Evolutionary conservation across 495 filamentous ascomycete genomes (phyloP), one percentile per base, ranked within the genome.

Genomic region (Tuber melanosporum): DNA sequence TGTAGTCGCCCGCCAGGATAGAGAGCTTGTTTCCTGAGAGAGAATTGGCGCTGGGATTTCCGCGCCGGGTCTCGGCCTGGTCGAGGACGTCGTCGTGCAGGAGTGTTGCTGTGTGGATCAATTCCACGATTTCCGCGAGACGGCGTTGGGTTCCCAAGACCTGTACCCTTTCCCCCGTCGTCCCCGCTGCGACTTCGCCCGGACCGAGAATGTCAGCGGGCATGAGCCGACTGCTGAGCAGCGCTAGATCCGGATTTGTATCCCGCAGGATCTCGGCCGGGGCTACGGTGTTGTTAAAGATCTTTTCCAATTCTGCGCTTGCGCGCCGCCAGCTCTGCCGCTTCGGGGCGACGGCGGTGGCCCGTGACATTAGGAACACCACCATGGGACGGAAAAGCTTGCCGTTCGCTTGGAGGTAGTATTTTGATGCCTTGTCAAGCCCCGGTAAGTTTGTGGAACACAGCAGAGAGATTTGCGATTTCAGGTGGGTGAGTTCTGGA

Each of bases 21-120:
- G 96, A 95, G 93, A 98, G 97, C 86, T 99, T 99, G 86, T 99
- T 99, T 72, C 95, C 95, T 78, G 97, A 98, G 72, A 92, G 92
- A 73, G 93, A 88, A 82, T 98, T 99, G 19, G 95, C 96, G 6
- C 93, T 96, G 42, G 92, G 93, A 43, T 89, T 88, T 8, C 92
- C 93, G 47, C 95, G 91, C 46, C 95, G 90, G 0, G 93, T 91
- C 42, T 91, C 87, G 0, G 95, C 94, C 79, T 94, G 92, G 83
- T 99, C 95, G 81, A 99, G 96, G 43, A 99, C 96, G 86, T 99
- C 95, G 87, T 99, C 95, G 84, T 99, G 95, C 7, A 99, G 89
- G 39, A 99, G 89, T 19, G 95, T 98, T 3, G 95, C 95, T 3
- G 95, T 98, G 84, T 97, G 96, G 72, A 98, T 98, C 57, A 99